These are phyloP conservation scores for Daedalea quercina DNA, from an alignment of 768 basidiomycete species.

Conservation along the genomic window DNA sequence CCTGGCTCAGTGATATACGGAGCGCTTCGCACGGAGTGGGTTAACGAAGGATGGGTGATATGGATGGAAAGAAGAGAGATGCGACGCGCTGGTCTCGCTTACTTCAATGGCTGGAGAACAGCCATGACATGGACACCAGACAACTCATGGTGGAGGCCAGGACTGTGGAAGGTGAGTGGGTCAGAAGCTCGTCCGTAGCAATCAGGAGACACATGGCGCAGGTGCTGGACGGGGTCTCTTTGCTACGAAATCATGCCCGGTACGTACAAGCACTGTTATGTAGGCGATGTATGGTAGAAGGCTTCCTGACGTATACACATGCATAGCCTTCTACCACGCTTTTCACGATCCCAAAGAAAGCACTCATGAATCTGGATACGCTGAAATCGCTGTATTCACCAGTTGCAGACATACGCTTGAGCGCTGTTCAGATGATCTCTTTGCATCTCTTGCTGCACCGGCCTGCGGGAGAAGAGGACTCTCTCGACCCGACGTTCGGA, in stretches of 20 bases:
- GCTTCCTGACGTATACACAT: conserved; percentile 9
- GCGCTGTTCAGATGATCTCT: conserved; percentile 70
- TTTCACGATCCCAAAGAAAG: conserved; percentile 62
- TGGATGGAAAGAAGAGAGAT: background rate
- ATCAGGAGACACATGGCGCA: conserved; percentile 16
- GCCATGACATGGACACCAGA: conserved; percentile 25
- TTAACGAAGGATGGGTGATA: background rate
- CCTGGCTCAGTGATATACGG: too few relatives aligned
- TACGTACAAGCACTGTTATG: conserved; percentile 24
- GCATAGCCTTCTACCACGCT: conserved; percentile 47
- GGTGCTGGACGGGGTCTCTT: conserved; percentile 71
- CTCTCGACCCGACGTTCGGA: conserved; percentile 51
- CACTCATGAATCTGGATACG: conserved; percentile 69
- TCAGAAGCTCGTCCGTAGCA: background rate
- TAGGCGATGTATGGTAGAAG: background rate
- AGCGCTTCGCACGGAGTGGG: too few relatives aligned
- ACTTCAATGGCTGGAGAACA: conserved; percentile 15
- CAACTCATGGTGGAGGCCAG: conserved; percentile 45
- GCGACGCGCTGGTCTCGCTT: conserved; percentile 17
- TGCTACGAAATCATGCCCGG: conserved; percentile 35
- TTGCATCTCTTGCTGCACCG: conserved; percentile 73
- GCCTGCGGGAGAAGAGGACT: conserved; percentile 35
- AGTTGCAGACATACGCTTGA: conserved; percentile 26
- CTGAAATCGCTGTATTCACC: conserved; percentile 53
- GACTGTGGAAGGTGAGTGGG: conserved; percentile 38